These are phyloP conservation scores for Exophiala oligosperma DNA, from an alignment of 2,329 filamentous ascomycete species.

Conservation along the genomic window DNA sequence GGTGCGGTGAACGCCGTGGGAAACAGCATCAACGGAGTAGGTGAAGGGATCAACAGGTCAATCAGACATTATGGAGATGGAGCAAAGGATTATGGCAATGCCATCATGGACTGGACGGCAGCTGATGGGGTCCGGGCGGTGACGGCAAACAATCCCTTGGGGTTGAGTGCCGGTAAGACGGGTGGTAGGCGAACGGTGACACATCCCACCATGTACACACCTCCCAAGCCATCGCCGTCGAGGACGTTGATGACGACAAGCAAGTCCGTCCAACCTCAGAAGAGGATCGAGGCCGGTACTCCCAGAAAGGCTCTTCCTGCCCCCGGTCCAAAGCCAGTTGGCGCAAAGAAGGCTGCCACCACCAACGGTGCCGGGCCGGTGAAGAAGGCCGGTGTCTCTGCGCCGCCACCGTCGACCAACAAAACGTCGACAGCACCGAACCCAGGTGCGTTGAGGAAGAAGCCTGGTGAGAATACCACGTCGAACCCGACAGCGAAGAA, in stretches of 20 bases:
- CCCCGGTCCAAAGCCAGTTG: slow-evolving; percentile 4
- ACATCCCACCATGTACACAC: slow-evolving; percentile 23
- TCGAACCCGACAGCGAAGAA: background rate
- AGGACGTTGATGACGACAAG: slow-evolving; percentile 25
- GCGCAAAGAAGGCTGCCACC: slow-evolving; percentile 9
- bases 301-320: slow-evolving; percentile 24
- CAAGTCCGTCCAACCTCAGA: slow-evolving; percentile 22
- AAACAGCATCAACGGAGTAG: slow-evolving; percentile 30
- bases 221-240: slow-evolving; percentile 29
- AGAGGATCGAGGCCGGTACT: slow-evolving; percentile 21
- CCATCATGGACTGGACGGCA: slow-evolving; percentile 32
- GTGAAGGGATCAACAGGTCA: slow-evolving; percentile 28
- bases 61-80: slow-evolving; percentile 28
- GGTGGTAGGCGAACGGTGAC: slow-evolving; percentile 26
- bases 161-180: slow-evolving; percentile 25
- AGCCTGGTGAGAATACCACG: background rate
- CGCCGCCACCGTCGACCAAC: slow-evolving; percentile 8
- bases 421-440: slow-evolving; percentile 15
- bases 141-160: slow-evolving; percentile 32
- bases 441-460: slow-evolving; percentile 23
- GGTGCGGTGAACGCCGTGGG: slow-evolving; percentile 29
- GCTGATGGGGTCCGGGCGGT: slow-evolving; percentile 25
- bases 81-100: slow-evolving; percentile 33
- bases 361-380: slow-evolving; percentile 6
- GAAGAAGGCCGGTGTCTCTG: slow-evolving; percentile 12